phyloP scores from a whole-genome alignment of 2,329 filamentous ascomycete genomes.

The Talaromyces funiculosus region DNA sequence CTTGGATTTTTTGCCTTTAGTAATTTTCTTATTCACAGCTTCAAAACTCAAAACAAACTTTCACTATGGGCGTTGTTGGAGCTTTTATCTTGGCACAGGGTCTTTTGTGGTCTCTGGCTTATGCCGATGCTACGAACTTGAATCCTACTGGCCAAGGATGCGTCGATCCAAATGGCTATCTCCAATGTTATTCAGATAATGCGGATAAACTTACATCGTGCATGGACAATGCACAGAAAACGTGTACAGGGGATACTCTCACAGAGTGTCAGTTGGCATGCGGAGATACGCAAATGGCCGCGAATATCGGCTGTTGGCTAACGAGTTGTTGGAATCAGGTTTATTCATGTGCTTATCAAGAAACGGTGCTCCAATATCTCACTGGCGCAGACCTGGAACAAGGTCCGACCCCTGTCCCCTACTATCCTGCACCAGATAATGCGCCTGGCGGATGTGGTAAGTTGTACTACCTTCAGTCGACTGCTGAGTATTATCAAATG shows the following conservation, averaged over 20 bases:
- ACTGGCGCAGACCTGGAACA: not conserved
- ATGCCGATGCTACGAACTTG: constrained; percentile 11
- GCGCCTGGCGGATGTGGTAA: not conserved
- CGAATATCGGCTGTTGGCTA: not conserved
- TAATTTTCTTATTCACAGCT: not conserved
- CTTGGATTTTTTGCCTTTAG: not conserved
- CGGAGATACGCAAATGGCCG: not conserved
- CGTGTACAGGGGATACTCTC: not conserved
- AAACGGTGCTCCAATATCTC: not conserved
- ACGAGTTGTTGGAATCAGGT: not conserved
- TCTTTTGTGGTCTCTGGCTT: constrained; percentile 7
- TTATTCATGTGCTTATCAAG: not conserved
- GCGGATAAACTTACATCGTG: not conserved
- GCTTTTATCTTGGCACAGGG: not conserved
- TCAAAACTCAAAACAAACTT: not conserved
- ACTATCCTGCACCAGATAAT: not conserved
- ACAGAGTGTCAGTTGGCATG: not conserved
- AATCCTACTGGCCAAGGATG: constrained; percentile 14
- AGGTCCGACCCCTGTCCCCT: not conserved
- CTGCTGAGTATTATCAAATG: not conserved
- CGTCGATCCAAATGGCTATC: constrained; percentile 15
- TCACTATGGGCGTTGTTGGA: not conserved
- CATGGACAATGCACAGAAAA: not conserved
- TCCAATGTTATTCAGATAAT: constrained; percentile 14
- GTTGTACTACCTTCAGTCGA: not conserved